A percentile compares a stretch with the other conserved stretches of the same genome.
Evolutionary conservation across 1,284 basidiomycete species (phyloP).

Genomic region (Austropuccinia psidii): DNA sequence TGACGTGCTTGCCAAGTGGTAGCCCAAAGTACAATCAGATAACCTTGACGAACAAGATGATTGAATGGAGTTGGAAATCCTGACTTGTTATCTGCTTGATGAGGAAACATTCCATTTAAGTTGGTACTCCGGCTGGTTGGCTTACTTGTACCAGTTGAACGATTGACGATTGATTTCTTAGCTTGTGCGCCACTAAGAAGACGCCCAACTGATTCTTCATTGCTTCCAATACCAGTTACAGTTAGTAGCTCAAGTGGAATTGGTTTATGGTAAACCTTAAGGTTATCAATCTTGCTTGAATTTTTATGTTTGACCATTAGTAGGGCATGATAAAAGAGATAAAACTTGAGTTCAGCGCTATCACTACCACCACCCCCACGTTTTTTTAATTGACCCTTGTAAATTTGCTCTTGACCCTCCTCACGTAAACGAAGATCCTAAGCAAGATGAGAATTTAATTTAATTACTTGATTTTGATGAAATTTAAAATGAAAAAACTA

Average conservation of each 20-base stretch:
- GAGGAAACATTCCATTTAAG: conserved; percentile 6
- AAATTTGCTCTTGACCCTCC: conserved; percentile 81
- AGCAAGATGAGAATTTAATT: neutral
- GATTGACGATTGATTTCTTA: conserved; percentile 51
- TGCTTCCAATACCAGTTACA: conserved; percentile 71
- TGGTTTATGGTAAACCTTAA: conserved; percentile 90
- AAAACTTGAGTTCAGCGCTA: conserved; percentile 80
- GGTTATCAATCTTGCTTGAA: conserved; percentile 79
- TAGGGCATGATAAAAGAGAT: conserved; percentile 93
- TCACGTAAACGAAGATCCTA: conserved; percentile 79
- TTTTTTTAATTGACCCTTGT: conserved; percentile 88
- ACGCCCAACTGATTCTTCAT: conserved; percentile 22
- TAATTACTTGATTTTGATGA: neutral
- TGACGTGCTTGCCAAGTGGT: conserved; percentile 73
- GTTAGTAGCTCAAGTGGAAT: conserved; percentile 91
- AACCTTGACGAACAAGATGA: conserved; percentile 86
- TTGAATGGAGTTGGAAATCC: conserved; percentile 88
- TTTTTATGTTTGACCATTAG: conserved; percentile 86
- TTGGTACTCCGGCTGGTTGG: conserved; percentile 35
- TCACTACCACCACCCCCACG: conserved; percentile 70
- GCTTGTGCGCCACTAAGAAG: conserved; percentile 41
- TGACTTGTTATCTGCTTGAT: conserved; percentile 57
- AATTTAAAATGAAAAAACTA: neutral
- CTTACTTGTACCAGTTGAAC: conserved; percentile 47
- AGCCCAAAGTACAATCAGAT: conserved; percentile 87